Base-by-base conservation (phyloP, 2,329 filamentous ascomycete genomes). In the Drechslerella stenobrocha region DNA sequence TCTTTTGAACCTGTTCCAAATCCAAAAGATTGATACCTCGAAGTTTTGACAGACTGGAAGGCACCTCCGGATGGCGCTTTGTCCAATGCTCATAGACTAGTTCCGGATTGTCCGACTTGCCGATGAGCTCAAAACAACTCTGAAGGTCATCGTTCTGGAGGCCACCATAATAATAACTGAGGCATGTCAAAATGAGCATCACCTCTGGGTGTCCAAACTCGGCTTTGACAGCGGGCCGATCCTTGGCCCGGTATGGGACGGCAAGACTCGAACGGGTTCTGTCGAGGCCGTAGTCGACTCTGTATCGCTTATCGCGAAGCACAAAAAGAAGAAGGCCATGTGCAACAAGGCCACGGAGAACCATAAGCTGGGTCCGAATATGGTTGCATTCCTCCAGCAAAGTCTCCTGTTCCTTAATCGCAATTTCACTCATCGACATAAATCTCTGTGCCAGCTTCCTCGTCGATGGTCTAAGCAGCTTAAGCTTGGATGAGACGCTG, bases 141-240 rank as follows among this genome's bases (percentile, higher is more conserved):
- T 79, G 78, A 0, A 88, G 72, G 0, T 85, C 78, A 0, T 80
- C 72, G 11, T 84, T 73, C 0, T 60, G 64, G 0, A 88, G 76
- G 0, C 86, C 85, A 0, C 76, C 76, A 47, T 83, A 82, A 67
- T 83, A 87, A 72, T 81, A 84, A 1, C 76, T 79, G 0, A 86
- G 74, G 1, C 76, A 82, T 0, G 84, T 86, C 0, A 87, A 74
- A 0, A 79, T 56, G n/a, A 86, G 81, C 0, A 81, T 78, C 0
- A 82, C 79, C 42, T 87, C 84, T 0, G 83, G 82, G 35, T 87
- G 83, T 8, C 83, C 83, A 71, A 85, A 87, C 69, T 87, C 84
- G 1, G 81, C 77, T 0, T 78, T 74, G 1, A 78, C 74, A 0
- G 81, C 77, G 0, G 83, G 84, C 2, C 71, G 79, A 46, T 84